Conservation (phyloP, 176 grass and related monocot genomes). For the Hordeum marinum region DNA sequence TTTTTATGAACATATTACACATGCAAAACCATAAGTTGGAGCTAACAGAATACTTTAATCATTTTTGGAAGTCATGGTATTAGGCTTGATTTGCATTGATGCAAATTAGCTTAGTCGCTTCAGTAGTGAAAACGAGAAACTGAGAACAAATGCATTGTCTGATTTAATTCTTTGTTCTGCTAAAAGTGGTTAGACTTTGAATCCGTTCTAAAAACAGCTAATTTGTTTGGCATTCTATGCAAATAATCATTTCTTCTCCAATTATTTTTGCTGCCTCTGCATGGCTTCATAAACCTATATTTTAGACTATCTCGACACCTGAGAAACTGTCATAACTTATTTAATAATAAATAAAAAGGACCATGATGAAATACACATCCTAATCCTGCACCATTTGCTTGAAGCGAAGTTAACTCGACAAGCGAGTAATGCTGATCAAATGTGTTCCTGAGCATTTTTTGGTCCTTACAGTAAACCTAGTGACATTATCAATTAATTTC, state of each 20-base stretch:
- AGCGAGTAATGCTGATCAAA: neutral
- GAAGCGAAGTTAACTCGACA: slow-evolving; percentile 8
- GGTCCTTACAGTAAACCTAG: neutral
- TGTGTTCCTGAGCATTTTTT: neutral
- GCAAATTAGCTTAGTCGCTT: slow-evolving; percentile 14
- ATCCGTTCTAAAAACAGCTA: neutral
- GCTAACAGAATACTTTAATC: neutral
- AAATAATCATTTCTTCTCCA: neutral
- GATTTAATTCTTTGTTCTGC: neutral
- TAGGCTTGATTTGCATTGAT: slow-evolving; percentile 18
- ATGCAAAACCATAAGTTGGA: slow-evolving; percentile 13
- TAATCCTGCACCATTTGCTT: neutral
- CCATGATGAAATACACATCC: slow-evolving; percentile 12
- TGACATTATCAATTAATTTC: slow-evolving; percentile 21
- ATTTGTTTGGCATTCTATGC: neutral
- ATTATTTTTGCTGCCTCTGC: neutral
- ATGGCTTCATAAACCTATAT: slow-evolving; percentile 9
- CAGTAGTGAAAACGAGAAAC: neutral
- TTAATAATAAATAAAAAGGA: neutral
- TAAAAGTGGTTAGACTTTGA: slow-evolving; percentile 9
- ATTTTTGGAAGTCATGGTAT: neutral
- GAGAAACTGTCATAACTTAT: slow-evolving; percentile 1
- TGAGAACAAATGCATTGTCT: neutral
- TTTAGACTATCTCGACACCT: neutral
- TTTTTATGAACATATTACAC: neutral